Conservation (phyloP, 306 rosid species). For the Prunus fruticosa region DNA sequence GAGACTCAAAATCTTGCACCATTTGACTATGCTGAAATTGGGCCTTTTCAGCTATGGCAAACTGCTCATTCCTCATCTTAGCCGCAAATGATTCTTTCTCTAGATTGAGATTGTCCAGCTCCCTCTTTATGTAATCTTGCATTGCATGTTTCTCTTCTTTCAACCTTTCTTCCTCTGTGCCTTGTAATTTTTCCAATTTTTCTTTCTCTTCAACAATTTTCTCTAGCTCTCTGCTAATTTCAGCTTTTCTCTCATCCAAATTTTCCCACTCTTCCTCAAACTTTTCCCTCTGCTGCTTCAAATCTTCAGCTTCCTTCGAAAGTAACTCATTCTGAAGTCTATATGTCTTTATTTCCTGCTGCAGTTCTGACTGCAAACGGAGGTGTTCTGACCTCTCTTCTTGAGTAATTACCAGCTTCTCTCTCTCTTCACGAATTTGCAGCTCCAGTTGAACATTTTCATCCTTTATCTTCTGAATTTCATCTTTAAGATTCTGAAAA, state of each 20-base stretch:
- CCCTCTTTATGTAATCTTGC: constrained; percentile 52
- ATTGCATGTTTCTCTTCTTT: constrained; percentile 53
- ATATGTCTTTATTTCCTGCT: constrained; percentile 70
- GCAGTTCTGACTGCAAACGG: constrained; percentile 62
- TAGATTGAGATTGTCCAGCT: constrained; percentile 62
- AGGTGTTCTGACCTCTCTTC: constrained; percentile 74
- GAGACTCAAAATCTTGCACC: constrained; percentile 66
- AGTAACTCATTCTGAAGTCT: constrained; percentile 52
- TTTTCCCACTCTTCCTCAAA: constrained; percentile 90
- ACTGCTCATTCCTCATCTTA: constrained; percentile 53
- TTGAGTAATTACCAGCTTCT: constrained; percentile 48
- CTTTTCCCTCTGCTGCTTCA: constrained; percentile 69
- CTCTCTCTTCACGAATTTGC: constrained; percentile 57
- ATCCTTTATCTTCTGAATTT: constrained; percentile 53
- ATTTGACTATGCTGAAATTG: constrained; percentile 48
- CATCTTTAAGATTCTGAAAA: constrained; percentile 49
- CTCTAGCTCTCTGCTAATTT: constrained; percentile 40
- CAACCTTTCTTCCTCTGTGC: constrained; percentile 59
- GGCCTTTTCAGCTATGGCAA: constrained; percentile 51
- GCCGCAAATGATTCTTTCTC: constrained; percentile 69
- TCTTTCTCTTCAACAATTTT: constrained; percentile 61
- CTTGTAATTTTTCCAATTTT: constrained; percentile 46
- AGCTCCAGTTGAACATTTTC: constrained; percentile 55
- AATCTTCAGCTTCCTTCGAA: constrained; percentile 57
- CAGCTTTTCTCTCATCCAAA: constrained; percentile 67